Conservation (phyloP, 805 yeast genomes). For the Debaryomyces prosopidis region DNA sequence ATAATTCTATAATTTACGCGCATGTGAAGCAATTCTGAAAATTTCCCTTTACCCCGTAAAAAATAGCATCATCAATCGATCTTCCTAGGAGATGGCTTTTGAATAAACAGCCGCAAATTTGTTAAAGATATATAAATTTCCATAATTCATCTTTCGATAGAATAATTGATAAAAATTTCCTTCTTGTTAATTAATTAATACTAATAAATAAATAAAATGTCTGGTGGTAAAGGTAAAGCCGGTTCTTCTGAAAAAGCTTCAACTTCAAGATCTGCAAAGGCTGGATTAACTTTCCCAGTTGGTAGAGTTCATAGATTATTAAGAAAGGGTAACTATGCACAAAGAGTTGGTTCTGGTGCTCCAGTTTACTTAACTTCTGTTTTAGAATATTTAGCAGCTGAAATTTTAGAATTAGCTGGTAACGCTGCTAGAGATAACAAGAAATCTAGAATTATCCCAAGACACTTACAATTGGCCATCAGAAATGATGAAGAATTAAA, state of each 20-base stretch:
- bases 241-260: conserved; percentile 49
- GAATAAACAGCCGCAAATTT: background rate
- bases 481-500: conserved; percentile 54
- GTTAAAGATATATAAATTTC: background rate
- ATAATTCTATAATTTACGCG: background rate
- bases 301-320: conserved; percentile 53
- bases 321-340: conserved; percentile 53
- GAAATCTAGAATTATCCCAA: conserved; percentile 52
- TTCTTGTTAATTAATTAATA: background rate
- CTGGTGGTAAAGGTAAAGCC: conserved; percentile 46
- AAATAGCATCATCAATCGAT: background rate
- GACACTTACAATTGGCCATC: conserved; percentile 54
- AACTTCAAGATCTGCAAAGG: conserved; percentile 50
- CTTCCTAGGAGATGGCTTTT: background rate
- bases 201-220: conserved; percentile 20
- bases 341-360: conserved; percentile 54
- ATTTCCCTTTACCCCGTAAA: background rate
- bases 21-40: background rate
- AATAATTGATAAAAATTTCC: background rate
- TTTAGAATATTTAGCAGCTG: conserved; percentile 51
- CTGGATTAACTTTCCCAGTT: conserved; percentile 52
- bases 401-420: conserved; percentile 53
- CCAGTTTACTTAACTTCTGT: conserved; percentile 53
- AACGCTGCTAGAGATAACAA: conserved; percentile 55
- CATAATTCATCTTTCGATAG: background rate